phyloP scores from a whole-genome alignment of 1,139 yeast species.

The Candida tropicalis region DNA sequence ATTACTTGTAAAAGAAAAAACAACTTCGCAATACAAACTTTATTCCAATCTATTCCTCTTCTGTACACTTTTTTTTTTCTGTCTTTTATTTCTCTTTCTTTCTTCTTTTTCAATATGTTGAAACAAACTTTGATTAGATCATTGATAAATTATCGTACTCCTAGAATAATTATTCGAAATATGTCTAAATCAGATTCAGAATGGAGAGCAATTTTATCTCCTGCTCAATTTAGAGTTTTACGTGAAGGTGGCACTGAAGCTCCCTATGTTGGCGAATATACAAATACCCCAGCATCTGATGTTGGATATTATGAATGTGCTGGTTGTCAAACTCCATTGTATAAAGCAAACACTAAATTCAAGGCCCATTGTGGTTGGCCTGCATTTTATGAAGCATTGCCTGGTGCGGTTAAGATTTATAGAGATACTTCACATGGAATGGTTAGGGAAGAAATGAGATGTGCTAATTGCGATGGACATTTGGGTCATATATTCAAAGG shows the following conservation, averaged over 20 bases:
- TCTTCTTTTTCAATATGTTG: not conserved
- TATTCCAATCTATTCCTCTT: not conserved
- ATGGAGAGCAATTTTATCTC: constrained; percentile 80
- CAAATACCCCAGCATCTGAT: constrained; percentile 43
- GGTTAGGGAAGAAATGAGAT: constrained; percentile 85
- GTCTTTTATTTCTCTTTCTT: not conserved
- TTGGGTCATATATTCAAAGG: constrained; percentile 93
- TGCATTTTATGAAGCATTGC: constrained; percentile 86
- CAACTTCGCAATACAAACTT: no score
- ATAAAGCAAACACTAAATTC: constrained; percentile 79
- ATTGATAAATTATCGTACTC: not conserved
- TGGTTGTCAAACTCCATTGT: constrained; percentile 80
- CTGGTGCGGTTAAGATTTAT: constrained; percentile 67
- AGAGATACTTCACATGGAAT: constrained; percentile 71
- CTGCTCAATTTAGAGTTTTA: constrained; percentile 77
- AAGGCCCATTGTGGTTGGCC: constrained; percentile 98
- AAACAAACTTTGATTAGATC: not conserved
- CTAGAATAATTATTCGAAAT: constrained; percentile 6
- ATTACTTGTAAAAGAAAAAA: not conserved
- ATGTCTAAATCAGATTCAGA: constrained; percentile 56
- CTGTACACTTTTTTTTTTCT: not conserved
- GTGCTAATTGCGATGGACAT: constrained; percentile 90
- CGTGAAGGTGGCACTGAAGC: constrained; percentile 84
- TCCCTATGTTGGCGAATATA: constrained; percentile 76
- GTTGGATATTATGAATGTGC: constrained; percentile 80